Conservation (phyloP, 768 basidiomycete genomes). For the Tricholoma bakamatsutake region DNA sequence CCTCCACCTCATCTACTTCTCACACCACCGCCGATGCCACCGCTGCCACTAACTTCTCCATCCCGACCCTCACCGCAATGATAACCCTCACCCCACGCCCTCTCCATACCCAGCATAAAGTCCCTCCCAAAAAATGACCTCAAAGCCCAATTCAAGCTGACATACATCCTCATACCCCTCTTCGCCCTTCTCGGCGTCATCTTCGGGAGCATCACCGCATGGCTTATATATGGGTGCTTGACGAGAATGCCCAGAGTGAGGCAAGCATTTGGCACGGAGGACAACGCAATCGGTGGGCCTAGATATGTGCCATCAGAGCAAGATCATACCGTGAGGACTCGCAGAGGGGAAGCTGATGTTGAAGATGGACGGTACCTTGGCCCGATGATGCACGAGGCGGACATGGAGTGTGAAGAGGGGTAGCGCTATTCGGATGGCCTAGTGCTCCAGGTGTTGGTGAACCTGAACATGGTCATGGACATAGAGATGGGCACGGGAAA, state of each 20-base stretch:
- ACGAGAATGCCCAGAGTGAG: conserved; percentile 18
- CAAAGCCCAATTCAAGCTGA: conserved; percentile 7
- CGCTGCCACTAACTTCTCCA: conserved; percentile 8
- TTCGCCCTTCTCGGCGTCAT: conserved; percentile 26
- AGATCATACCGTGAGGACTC: not conserved
- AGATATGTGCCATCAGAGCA: conserved; percentile 17
- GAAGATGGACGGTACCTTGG: conserved; percentile 10
- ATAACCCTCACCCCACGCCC: conserved; percentile 9
- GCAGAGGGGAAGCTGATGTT: not conserved
- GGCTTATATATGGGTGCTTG: conserved; percentile 31
- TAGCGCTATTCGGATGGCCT: conserved; percentile 12
- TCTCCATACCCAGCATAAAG: conserved; percentile 1
- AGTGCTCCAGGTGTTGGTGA: not conserved
- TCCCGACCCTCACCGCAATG: conserved; percentile 7
- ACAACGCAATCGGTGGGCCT: conserved; percentile 13
- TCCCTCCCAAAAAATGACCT: conserved; percentile 2
- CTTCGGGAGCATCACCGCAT: conserved; percentile 24
- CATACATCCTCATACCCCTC: conserved; percentile 24
- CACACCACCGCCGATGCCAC: not conserved
- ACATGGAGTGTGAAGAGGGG: conserved; percentile 7
- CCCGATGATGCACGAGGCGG: conserved; percentile 2
- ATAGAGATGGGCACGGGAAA: not conserved
- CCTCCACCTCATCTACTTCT: not conserved
- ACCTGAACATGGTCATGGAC: too few relatives aligned
- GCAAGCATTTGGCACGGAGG: not conserved